Base-by-base conservation (phyloP, 2,329 filamentous ascomycete genomes). In the Ilyonectria destructans region DNA sequence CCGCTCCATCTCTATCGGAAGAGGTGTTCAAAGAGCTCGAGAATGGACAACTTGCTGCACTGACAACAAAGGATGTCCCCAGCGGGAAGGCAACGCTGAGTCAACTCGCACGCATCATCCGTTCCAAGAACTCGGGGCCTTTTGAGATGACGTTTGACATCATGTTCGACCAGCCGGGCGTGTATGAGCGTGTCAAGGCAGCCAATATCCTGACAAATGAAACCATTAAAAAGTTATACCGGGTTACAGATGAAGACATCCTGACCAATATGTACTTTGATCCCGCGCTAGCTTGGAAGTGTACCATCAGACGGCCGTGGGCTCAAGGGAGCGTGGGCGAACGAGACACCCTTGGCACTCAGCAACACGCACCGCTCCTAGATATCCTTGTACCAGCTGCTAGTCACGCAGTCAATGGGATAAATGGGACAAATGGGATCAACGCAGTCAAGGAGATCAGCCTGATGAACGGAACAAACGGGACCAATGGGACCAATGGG, bases 91-190 rank as follows among this genome's bases (percentile, higher is more conserved):
- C 62, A 13, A 19, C 43, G 4, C 29, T 65, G 60, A 56, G 49
- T 6, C 33, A 70, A 15, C 58, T 86, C 6, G 82, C 84, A 0
- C 76, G 77, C 2, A 79, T 86, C 3, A 73, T 87, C 23, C 23
- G 23, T 5, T 26, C 23, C 23, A 26, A 26, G 23, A 26, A 26
- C 23, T 26, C 23, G 23, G 86, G 86, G 0, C 85, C 86, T 0
- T 88, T 81, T 62, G 85, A 88, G 71, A 76, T 88, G 49, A 87
- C 85, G 0, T 80, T 87, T 21, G 86, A 88, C 64, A 79, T 86
- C 52, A 84, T 88, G 76, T 88, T 88, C 69, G 78, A 78, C 4
- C 71, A 78, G 1, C 56, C 68, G 4, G 75, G 72, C 1, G 75
- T 75, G 0, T 87, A 83, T 61, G 31, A 77, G 1, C 64, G 71